Conservation (phyloP, 805 yeast genomes). For the Sugiyamaella chiloensis region DNA sequence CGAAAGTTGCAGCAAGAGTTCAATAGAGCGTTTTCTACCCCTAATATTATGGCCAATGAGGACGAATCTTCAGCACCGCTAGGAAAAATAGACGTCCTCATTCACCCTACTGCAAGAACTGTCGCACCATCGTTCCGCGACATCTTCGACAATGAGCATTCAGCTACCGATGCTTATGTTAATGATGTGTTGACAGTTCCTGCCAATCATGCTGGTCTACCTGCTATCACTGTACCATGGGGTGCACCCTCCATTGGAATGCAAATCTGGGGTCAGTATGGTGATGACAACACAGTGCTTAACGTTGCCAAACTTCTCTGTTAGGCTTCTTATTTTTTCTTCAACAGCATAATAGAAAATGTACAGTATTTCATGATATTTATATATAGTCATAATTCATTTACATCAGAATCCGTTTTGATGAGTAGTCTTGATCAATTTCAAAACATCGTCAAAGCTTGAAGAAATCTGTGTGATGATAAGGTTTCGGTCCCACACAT, state of each 20-base stretch:
- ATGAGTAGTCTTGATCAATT: slow-evolving; percentile 5
- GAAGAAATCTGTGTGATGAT: slow-evolving; percentile 26
- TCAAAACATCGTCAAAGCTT: slow-evolving; percentile 15
- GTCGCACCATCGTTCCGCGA: slow-evolving; percentile 53
- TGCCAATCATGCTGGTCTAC: slow-evolving; percentile 86
- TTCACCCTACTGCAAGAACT: slow-evolving; percentile 69
- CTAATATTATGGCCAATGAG: slow-evolving; percentile 37
- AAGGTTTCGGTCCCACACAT: slow-evolving; percentile 46
- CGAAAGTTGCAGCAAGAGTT: slow-evolving; percentile 60
- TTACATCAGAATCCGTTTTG: slow-evolving; percentile 1
- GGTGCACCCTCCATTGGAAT: slow-evolving; percentile 51
- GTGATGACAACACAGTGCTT: slow-evolving; percentile 68
- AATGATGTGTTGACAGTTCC: slow-evolving; percentile 89
- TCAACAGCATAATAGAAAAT: no score
- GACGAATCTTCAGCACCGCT: slow-evolving; percentile 28
- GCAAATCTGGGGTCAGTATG: slow-evolving; percentile 83
- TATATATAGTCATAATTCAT: no score
- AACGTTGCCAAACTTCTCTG: slow-evolving; percentile 34
- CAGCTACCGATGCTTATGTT: slow-evolving; percentile 59
- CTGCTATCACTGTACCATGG: slow-evolving; percentile 76
- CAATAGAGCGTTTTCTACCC: slow-evolving; percentile 54
- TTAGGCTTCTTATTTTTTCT: background rate
- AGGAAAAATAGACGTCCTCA: slow-evolving; percentile 55
- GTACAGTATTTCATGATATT: no score
- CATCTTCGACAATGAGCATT: slow-evolving; percentile 36